A percentile compares a stretch with the other conserved stretches of the same genome.
phyloP scores from a whole-genome alignment of 177 flowering plant genomes.

The Telopea speciosissima region DNA sequence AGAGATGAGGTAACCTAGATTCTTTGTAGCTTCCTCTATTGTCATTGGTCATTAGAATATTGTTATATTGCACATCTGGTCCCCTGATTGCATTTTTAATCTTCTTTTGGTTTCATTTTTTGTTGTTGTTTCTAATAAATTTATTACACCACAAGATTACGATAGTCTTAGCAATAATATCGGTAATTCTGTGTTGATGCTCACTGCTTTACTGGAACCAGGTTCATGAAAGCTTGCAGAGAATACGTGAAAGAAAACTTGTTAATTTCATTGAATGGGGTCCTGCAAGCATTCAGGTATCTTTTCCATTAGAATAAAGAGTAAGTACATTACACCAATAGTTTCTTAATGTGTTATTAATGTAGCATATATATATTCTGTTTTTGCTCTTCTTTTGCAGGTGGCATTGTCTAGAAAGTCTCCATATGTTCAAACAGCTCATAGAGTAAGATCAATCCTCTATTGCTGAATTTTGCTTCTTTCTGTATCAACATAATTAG shows the following conservation, averaged over 20 bases:
- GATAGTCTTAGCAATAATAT: constrained; percentile 1
- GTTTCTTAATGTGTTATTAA: neutral
- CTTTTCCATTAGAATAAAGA: neutral
- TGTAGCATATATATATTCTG: neutral
- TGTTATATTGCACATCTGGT: neutral
- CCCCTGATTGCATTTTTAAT: neutral
- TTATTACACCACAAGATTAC: neutral
- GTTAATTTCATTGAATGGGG: constrained; percentile 99
- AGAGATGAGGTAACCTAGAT: neutral
- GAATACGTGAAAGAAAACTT: constrained; percentile 99
- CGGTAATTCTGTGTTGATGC: constrained; percentile 2
- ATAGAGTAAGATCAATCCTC: constrained; percentile 48
- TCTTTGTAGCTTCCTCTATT: neutral
- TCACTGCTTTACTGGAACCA: constrained; percentile 22
- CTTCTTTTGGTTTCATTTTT: neutral
- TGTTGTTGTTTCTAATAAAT: neutral
- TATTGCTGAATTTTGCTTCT: neutral
- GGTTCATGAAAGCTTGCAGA: constrained; percentile 99
- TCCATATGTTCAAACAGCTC: constrained; percentile 97
- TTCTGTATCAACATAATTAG: neutral
- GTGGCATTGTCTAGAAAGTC: constrained; percentile 98
- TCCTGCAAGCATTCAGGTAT: constrained; percentile 99
- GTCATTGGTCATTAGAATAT: neutral
- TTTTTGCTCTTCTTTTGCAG: constrained; percentile 29
- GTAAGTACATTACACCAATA: neutral